phyloP scores from a whole-genome alignment of 306 rosid genomes.

The Trifolium fragiferum region DNA sequence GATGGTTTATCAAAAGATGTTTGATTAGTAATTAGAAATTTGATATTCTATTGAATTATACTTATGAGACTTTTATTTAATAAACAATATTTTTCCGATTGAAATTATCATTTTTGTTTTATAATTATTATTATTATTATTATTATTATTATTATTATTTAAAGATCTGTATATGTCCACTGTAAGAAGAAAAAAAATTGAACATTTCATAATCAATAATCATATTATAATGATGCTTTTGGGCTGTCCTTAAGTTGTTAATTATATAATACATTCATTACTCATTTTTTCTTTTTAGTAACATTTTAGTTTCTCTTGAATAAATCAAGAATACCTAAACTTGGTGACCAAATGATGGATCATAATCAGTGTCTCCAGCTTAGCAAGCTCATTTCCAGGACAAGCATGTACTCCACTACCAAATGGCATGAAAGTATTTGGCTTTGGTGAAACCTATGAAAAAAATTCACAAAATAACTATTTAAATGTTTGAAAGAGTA shows the following conservation, averaged over 20 bases:
- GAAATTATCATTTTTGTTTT: too few species aligned
- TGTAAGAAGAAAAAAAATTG: too few species aligned
- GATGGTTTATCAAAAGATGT: too few species aligned
- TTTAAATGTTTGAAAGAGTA: neutral
- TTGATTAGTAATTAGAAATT: too few species aligned
- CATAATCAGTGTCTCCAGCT: constrained; percentile 81
- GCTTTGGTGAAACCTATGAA: constrained; percentile 76
- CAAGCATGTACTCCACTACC: constrained; percentile 93
- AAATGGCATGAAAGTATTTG: constrained; percentile 93
- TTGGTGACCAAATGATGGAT: constrained; percentile 85
- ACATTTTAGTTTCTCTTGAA: neutral
- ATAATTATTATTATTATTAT: too few species aligned
- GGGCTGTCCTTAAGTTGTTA: neutral
- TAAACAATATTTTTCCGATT: too few species aligned
- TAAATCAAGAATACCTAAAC: constrained; percentile 62
- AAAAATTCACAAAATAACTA: constrained; percentile 1
- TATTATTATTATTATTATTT: too few species aligned
- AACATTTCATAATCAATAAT: too few species aligned
- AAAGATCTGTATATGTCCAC: too few species aligned
- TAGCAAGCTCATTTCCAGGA: constrained; percentile 96
- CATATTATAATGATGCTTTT: neutral
- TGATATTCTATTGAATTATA: too few species aligned
- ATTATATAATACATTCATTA: neutral
- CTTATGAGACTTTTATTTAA: too few species aligned
- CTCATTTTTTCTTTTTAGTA: neutral